Evolutionary conservation across 2,329 filamentous ascomycete species (phyloP).

Genomic region (Aspergillus pseudoterreus): DNA sequence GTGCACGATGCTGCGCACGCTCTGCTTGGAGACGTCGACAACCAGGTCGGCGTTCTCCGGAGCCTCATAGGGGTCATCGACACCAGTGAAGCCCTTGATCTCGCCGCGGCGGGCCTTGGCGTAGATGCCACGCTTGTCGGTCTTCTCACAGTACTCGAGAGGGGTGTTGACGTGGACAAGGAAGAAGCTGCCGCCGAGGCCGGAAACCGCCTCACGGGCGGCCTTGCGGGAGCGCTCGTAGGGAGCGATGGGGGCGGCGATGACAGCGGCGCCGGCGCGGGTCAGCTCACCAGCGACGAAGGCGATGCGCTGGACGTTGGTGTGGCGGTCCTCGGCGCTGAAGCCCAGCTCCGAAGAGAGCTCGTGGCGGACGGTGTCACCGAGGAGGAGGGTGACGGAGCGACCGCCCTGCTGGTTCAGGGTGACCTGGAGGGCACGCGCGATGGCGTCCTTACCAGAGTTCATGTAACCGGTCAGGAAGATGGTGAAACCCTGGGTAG

Average conservation of each 20-base stretch:
- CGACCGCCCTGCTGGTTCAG: constrained; percentile 97
- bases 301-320: constrained; percentile 92
- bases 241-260: constrained; percentile 92
- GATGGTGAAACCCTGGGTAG: constrained; percentile 92
- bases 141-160: constrained; percentile 90
- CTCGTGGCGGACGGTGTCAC: constrained; percentile 91
- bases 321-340: constrained; percentile 85
- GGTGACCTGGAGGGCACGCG: constrained; percentile 90
- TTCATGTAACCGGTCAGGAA: constrained; percentile 98
- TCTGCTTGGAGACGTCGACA: constrained; percentile 81
- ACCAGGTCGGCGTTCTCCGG: constrained; percentile 77
- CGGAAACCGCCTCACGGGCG: constrained; percentile 73
- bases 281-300: constrained; percentile 96
- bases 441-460: constrained; percentile 94
- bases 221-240: constrained; percentile 74
- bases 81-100: constrained; percentile 97
- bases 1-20: constrained; percentile 88
- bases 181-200: constrained; percentile 84
- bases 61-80: constrained; percentile 92
- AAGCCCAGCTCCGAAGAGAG: constrained; percentile 95
- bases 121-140: constrained; percentile 90
- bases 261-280: constrained; percentile 86
- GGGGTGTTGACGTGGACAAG: constrained; percentile 92
- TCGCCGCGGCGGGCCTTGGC: constrained; percentile 76
- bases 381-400: constrained; percentile 87